phyloP scores from a whole-genome alignment of 2,329 filamentous ascomycete species.

The Pseudocercospora crystallina region DNA sequence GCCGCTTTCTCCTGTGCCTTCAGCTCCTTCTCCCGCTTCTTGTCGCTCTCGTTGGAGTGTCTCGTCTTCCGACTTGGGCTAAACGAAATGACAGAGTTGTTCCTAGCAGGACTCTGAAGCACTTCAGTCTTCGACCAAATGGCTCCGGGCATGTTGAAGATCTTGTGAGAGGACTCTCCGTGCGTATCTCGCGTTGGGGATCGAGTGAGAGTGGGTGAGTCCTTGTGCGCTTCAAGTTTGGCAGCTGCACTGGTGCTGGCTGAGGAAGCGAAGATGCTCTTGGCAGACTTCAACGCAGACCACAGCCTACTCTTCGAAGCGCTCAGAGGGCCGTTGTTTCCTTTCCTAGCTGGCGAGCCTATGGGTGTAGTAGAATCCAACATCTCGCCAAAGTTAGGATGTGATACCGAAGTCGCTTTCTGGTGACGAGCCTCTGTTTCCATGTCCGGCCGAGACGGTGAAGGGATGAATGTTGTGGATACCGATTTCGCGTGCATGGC shows the following conservation, averaged over 20 bases:
- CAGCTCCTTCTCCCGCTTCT: constrained; percentile 60
- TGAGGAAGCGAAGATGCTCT: constrained; percentile 78
- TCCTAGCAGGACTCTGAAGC: constrained; percentile 24
- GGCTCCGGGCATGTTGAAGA: constrained; percentile 36
- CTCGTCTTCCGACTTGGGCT: constrained; percentile 51
- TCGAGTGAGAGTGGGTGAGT: constrained; percentile 24
- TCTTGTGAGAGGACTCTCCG: constrained; percentile 19
- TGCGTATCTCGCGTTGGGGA: constrained; percentile 16
- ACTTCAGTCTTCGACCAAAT: constrained; percentile 32
- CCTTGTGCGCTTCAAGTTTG: constrained; percentile 51
- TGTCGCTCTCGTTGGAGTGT: constrained; percentile 61
- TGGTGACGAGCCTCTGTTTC: constrained; percentile 47
- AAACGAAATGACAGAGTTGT: constrained; percentile 28
- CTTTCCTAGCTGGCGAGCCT: constrained; percentile 56
- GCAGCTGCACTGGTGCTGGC: constrained; percentile 59
- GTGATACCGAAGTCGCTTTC: constrained; percentile 54
- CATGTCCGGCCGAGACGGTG: constrained; percentile 44
- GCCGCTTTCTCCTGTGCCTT: constrained; percentile 63
- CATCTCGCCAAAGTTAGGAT: constrained; percentile 40
- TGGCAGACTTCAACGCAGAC: constrained; percentile 84
- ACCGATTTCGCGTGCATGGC: constrained; percentile 37
- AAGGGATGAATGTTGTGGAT: constrained; percentile 41
- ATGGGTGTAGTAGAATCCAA: constrained; percentile 54
- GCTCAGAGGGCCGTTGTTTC: constrained; percentile 76
- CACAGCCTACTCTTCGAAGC: constrained; percentile 91